Evolutionary conservation across 495 filamentous ascomycete species (phyloP).

Genomic region (Neurospora hispaniola): DNA sequence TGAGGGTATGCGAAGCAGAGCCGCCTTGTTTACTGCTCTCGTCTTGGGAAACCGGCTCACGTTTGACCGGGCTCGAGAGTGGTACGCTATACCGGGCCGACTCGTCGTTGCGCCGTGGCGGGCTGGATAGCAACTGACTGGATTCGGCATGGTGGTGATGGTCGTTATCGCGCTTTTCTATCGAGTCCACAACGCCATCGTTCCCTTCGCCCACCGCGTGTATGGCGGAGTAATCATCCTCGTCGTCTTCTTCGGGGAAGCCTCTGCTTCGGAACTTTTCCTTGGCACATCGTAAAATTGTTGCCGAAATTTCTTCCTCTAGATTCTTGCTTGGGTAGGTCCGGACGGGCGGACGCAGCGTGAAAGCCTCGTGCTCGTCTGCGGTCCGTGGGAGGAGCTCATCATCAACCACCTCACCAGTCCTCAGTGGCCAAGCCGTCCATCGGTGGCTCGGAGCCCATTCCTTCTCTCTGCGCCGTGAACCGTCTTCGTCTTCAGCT

Average conservation of each 20-base stretch:
- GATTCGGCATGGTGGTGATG: neutral
- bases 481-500: neutral
- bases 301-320: conserved; percentile 55
- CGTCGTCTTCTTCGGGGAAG: neutral
- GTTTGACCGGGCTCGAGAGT: neutral
- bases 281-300: conserved; percentile 52
- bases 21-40: neutral
- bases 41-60: neutral
- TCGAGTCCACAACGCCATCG: neutral
- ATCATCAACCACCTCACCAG: conserved; percentile 47
- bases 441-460: conserved; percentile 46
- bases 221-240: neutral
- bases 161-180: conserved; percentile 5
- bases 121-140: neutral
- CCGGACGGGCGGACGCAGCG: neutral
- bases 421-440: conserved; percentile 70
- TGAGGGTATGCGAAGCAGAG: neutral
- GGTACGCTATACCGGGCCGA: neutral
- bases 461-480: neutral
- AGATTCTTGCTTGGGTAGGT: conserved; percentile 42
- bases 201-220: neutral
- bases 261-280: conserved; percentile 38
- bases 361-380: conserved; percentile 27
- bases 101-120: neutral
- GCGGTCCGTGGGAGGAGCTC: conserved; percentile 23